phyloP scores from a whole-genome alignment of 306 rosid species.

The Leucaena leucocephala region DNA sequence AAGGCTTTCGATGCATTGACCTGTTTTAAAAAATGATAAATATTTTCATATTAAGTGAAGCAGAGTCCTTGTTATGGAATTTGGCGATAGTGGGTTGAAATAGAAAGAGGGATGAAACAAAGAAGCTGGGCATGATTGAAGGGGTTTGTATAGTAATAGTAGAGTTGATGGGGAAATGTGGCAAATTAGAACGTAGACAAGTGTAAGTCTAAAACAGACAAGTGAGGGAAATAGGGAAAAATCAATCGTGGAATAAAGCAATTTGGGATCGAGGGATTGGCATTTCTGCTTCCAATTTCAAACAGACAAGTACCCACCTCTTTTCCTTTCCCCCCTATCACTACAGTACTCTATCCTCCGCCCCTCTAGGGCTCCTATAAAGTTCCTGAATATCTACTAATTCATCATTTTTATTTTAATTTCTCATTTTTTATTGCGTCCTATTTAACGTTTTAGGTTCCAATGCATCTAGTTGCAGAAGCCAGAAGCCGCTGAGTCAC shows the following conservation, averaged over 20 bases:
- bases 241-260: background rate
- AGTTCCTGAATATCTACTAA: too few species aligned
- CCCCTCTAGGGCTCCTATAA: too few species aligned
- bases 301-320: background rate
- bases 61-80: background rate
- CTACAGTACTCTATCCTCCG: background rate
- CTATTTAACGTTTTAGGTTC: too few species aligned
- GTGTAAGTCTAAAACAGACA: background rate
- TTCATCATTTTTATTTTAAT: too few species aligned
- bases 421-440: too few species aligned
- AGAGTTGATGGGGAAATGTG: conserved; percentile 3
- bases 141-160: background rate
- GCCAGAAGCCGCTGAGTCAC: too few species aligned
- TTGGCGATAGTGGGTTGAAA: background rate
- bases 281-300: background rate
- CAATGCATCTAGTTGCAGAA: too few species aligned
- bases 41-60: background rate
- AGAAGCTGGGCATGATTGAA: background rate
- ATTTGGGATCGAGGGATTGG: background rate
- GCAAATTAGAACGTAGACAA: background rate
- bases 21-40: background rate
- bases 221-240: too few species aligned
- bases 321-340: background rate
- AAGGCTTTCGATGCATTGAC: background rate
- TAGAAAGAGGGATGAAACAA: background rate